Conservation (phyloP, 495 filamentous ascomycete genomes). For the Aspergillus sparsus region DNA sequence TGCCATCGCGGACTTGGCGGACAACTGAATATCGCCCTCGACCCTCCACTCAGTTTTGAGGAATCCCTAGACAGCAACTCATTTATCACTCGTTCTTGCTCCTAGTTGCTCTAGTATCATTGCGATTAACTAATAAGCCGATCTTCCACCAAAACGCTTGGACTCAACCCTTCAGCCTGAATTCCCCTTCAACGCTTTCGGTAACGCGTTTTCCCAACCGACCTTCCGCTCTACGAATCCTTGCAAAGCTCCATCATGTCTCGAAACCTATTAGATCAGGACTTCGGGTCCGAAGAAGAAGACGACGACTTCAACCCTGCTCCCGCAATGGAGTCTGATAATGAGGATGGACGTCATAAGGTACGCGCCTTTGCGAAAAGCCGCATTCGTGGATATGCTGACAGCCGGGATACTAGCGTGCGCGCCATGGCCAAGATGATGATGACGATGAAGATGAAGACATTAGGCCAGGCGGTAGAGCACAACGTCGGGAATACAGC, state of each 20-base stretch:
- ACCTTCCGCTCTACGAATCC: neutral
- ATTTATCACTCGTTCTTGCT: neutral
- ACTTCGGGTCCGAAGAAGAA: conserved; percentile 73
- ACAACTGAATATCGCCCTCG: conserved; percentile 6
- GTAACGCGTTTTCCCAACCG: neutral
- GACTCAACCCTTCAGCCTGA: too few relatives aligned
- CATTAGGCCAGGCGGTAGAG: conserved; percentile 33
- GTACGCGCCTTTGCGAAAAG: conserved; percentile 27
- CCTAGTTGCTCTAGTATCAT: too few relatives aligned
- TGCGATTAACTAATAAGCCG: neutral
- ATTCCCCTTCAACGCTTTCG: too few relatives aligned
- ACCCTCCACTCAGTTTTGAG: neutral
- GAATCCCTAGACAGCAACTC: too few relatives aligned
- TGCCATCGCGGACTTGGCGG: conserved; percentile 28
- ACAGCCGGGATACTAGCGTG: conserved; percentile 25
- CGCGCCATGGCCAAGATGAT: conserved; percentile 52
- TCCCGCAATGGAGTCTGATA: conserved; percentile 66
- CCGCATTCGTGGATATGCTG: conserved; percentile 18
- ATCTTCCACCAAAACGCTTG: neutral
- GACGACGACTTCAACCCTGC: conserved; percentile 82
- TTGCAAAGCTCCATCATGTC: conserved; percentile 45
- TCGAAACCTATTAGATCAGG: conserved; percentile 51
- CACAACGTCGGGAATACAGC: conserved; percentile 34
- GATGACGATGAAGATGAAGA: conserved; percentile 50
- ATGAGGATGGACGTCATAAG: conserved; percentile 52